These are phyloP conservation scores for Nannizzia gypsea DNA, from an alignment of 2,329 filamentous ascomycete genomes.

Conservation along the genomic window DNA sequence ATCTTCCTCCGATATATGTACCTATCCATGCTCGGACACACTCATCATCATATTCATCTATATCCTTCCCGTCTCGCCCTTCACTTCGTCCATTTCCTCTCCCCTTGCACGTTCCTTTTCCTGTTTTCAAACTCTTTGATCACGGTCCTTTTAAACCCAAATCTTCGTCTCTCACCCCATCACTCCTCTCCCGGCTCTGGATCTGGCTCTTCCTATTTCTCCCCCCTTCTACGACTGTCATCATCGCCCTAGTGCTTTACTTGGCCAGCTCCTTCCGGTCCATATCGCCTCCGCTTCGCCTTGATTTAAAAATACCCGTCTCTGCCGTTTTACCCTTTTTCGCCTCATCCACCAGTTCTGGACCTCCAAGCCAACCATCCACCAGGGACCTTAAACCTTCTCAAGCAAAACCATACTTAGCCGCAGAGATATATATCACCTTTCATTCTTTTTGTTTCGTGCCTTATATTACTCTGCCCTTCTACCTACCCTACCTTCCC, in stretches of 20 bases:
- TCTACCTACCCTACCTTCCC: not conserved
- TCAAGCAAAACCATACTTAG: not conserved
- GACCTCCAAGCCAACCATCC: not conserved
- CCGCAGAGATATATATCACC: not conserved
- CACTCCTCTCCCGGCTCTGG: no score
- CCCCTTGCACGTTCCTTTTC: constrained; percentile 4
- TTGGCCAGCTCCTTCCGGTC: not conserved
- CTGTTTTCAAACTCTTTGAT: not conserved
- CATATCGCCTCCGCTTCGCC: not conserved
- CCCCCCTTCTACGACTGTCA: not conserved
- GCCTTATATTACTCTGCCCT: not conserved
- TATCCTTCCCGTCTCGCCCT: constrained; percentile 4
- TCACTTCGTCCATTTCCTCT: not conserved
- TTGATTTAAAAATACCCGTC: constrained; percentile 3
- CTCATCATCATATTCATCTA: not conserved
- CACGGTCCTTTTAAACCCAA: constrained; percentile 4
- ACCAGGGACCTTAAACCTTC: not conserved
- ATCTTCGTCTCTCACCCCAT: not conserved
- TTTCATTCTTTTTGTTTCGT: not conserved
- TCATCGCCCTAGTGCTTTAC: not conserved
- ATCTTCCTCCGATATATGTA: constrained; percentile 3
- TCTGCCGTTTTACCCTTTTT: constrained; percentile 1
- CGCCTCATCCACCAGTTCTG: constrained; percentile 4
- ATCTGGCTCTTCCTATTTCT: not conserved
- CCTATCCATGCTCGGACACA: constrained; percentile 3